phyloP scores from a whole-genome alignment of 805 yeast species.

The Starmerella sirachaensis region DNA sequence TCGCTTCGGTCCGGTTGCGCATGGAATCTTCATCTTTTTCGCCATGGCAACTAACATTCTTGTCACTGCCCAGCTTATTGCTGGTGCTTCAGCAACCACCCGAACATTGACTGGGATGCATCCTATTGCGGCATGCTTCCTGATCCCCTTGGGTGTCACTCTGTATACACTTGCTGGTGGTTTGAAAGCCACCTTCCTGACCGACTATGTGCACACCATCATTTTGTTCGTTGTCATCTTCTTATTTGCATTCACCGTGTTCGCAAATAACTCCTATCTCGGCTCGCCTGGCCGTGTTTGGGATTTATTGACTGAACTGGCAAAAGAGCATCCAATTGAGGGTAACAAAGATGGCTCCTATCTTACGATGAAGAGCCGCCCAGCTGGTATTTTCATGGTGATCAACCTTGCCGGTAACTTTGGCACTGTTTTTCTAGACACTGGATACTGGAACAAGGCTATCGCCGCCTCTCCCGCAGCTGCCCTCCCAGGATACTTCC shows the following conservation, averaged over 20 bases:
- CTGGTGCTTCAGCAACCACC: constrained; percentile 83
- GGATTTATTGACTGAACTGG: constrained; percentile 52
- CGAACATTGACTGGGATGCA: constrained; percentile 72
- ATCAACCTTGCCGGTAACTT: constrained; percentile 82
- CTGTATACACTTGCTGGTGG: constrained; percentile 72
- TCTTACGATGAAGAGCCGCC: constrained; percentile 72
- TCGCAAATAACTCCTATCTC: constrained; percentile 51
- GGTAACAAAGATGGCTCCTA: constrained; percentile 83
- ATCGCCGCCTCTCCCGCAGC: constrained; percentile 75
- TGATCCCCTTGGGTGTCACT: constrained; percentile 71
- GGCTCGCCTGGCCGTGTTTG: constrained; percentile 79
- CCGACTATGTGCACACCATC: constrained; percentile 73
- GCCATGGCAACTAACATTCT: constrained; percentile 79
- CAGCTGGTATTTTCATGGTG: constrained; percentile 83
- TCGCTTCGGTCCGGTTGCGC: constrained; percentile 70
- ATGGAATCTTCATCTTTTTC: constrained; percentile 48
- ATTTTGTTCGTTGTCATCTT: constrained; percentile 65
- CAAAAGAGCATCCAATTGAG: constrained; percentile 47
- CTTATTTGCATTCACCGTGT: constrained; percentile 70
- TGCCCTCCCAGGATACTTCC: constrained; percentile 74
- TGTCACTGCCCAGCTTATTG: constrained; percentile 83
- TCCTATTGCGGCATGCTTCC: constrained; percentile 67
- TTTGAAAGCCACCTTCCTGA: constrained; percentile 66
- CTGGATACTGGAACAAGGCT: constrained; percentile 83
- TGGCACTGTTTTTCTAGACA: constrained; percentile 78